These are phyloP conservation scores for Batkoa obscura DNA, from an alignment of 371 early-diverging fungal genomes.

Conservation along the genomic window DNA sequence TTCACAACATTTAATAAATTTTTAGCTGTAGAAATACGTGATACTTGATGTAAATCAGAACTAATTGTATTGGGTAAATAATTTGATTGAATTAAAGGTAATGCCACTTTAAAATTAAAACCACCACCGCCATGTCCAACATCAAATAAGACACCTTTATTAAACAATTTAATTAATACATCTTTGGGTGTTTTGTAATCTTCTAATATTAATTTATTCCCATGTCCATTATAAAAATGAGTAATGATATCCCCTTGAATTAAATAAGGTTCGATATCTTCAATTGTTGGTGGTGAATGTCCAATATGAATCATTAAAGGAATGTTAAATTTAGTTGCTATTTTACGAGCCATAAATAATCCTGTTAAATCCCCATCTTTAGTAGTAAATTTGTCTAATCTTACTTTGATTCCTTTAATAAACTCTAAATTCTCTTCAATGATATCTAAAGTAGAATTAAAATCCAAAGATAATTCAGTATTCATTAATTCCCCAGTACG, in stretches of 20 bases:
- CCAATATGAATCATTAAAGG: conserved; percentile 14
- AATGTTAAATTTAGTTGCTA: conserved; percentile 8
- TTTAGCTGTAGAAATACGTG: conserved; percentile 7
- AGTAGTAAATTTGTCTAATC: conserved; percentile 11
- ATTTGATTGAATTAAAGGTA: conserved; percentile 3
- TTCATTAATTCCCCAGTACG: conserved; percentile 9
- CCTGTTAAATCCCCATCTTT: conserved; percentile 8
- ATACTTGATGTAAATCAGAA: conserved; percentile 13
- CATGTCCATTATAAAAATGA: conserved; percentile 9
- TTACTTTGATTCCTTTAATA: conserved; percentile 13
- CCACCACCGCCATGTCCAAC: conserved; percentile 13
- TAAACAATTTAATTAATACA: conserved; percentile 4
- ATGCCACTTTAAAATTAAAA: conserved; percentile 10
- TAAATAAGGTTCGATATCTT: conserved; percentile 9
- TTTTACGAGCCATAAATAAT: conserved; percentile 9
- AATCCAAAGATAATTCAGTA: conserved; percentile 8
- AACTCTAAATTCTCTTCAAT: conserved; percentile 8
- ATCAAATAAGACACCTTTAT: conserved; percentile 11
- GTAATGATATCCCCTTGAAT: conserved; percentile 12
- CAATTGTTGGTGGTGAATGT: conserved; percentile 8
- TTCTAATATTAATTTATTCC: conserved; percentile 3
- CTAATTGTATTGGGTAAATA: conserved; percentile 10
- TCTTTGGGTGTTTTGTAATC: conserved; percentile 5
- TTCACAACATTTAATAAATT: conserved; percentile 11
- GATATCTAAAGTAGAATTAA: conserved; percentile 7